A percentile compares a stretch with the other conserved stretches of the same genome.
Conservation (phyloP, 2,329 filamentous ascomycete species). For the Penicillium sp. region DNA sequence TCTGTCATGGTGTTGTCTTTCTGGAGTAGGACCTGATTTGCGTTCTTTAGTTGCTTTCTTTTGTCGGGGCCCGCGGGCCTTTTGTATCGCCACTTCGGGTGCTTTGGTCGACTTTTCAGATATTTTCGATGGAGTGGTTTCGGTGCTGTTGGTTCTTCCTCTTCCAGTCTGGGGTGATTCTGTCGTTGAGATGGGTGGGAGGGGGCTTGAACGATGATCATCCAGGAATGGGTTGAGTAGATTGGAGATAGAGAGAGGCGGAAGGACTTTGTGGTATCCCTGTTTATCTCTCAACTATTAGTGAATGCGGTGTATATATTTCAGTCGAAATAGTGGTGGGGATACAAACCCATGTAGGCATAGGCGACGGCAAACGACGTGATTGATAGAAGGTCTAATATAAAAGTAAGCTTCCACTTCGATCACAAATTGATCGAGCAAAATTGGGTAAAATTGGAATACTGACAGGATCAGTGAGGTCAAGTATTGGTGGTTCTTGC, state of each 20-base stretch:
- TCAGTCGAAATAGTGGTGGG: neutral
- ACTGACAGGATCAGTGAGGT: neutral
- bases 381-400: neutral
- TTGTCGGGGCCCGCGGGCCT: neutral
- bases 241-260: neutral
- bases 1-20: no score
- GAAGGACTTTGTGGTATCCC: neutral
- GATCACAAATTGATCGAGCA: neutral
- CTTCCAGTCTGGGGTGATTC: neutral
- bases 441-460: neutral
- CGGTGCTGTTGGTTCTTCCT: neutral
- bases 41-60: neutral
- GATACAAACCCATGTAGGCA: neutral
- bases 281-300: neutral
- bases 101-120: neutral
- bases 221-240: neutral
- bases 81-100: neutral
- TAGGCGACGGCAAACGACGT: neutral
- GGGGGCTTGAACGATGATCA: neutral
- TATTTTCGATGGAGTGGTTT: neutral
- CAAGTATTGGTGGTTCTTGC: neutral
- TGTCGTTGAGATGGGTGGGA: neutral
- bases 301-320: neutral
- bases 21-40: neutral
- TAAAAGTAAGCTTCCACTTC: neutral